These are phyloP conservation scores for Dysphania ambrosioides DNA, from an alignment of 148 eudicot species.

Conservation along the genomic window DNA sequence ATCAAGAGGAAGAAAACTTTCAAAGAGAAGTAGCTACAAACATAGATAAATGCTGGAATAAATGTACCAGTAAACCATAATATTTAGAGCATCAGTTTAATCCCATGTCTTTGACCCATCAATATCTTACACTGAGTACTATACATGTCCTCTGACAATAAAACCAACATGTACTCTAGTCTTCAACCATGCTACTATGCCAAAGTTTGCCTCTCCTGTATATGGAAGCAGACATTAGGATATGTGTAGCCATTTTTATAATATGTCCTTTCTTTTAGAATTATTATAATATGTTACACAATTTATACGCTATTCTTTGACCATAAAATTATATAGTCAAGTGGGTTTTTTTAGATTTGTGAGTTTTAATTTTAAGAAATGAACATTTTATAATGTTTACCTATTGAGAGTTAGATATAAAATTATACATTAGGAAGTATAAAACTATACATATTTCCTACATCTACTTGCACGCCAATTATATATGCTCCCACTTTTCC, in stretches of 20 bases:
- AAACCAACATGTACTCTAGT: constrained; percentile 14
- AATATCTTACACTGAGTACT: constrained; percentile 51
- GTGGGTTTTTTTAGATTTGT: no score
- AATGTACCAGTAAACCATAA: background rate
- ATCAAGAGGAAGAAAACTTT: no score
- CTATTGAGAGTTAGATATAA: no score
- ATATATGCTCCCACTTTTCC: constrained; percentile 21
- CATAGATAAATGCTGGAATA: background rate
- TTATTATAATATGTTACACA: no score
- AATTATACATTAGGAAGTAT: no score
- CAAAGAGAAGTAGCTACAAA: background rate
- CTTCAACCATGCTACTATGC: constrained; percentile 22
- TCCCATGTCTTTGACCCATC: constrained; percentile 44
- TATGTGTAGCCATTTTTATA: constrained; percentile 13
- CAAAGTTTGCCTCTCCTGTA: constrained; percentile 18
- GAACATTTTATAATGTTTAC: no score
- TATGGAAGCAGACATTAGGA: constrained; percentile 26
- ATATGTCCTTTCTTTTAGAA: background rate
- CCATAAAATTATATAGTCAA: no score
- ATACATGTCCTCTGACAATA: constrained; percentile 16
- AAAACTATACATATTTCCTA: no score
- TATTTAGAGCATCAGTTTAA: constrained; percentile 7
- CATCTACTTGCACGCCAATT: constrained; percentile 19
- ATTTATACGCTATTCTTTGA: no score
- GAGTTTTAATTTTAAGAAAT: no score